phyloP scores from a whole-genome alignment of 352 stramenopile genomes.

The Globisporangium abappressorium region DNA sequence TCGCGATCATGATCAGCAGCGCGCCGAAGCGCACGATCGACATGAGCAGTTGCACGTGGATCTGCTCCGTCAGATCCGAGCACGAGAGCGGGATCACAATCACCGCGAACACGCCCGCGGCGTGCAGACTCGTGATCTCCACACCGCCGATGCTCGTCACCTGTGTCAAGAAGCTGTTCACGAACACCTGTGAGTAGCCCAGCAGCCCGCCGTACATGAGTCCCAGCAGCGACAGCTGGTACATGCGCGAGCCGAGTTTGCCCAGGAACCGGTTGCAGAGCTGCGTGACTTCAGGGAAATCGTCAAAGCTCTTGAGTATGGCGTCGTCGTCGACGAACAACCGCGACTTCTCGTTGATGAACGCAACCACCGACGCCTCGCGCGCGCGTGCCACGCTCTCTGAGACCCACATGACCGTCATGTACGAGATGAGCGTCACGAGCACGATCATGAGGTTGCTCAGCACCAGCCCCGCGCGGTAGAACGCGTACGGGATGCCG shows the following conservation, averaged over 20 bases:
- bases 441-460: conserved; percentile 70
- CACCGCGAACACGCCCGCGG: conserved; percentile 67
- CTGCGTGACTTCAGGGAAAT: conserved; percentile 81
- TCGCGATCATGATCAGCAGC: conserved; percentile 87
- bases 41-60: conserved; percentile 86
- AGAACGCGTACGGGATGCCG: conserved; percentile 87
- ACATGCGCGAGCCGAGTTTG: conserved; percentile 56
- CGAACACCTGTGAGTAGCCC: conserved; percentile 91
- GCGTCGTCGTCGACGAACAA: conserved; percentile 19
- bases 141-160: conserved; percentile 53
- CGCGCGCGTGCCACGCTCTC: conserved; percentile 65
- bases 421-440: conserved; percentile 81
- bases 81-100: conserved; percentile 89
- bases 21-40: conserved; percentile 85
- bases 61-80: conserved; percentile 88
- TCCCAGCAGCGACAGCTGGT: conserved; percentile 81
- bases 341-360: conserved; percentile 34
- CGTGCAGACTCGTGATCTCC: conserved; percentile 51
- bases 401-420: conserved; percentile 90
- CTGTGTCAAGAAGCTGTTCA: conserved; percentile 79
- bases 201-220: conserved; percentile 89
- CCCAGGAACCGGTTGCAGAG: conserved; percentile 76
- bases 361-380: conserved; percentile 36
- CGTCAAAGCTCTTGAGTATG: conserved; percentile 28
- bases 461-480: conserved; percentile 70